Evolutionary conservation across 306 rosid genomes (phyloP).

Genomic region (Mimosa pudica): DNA sequence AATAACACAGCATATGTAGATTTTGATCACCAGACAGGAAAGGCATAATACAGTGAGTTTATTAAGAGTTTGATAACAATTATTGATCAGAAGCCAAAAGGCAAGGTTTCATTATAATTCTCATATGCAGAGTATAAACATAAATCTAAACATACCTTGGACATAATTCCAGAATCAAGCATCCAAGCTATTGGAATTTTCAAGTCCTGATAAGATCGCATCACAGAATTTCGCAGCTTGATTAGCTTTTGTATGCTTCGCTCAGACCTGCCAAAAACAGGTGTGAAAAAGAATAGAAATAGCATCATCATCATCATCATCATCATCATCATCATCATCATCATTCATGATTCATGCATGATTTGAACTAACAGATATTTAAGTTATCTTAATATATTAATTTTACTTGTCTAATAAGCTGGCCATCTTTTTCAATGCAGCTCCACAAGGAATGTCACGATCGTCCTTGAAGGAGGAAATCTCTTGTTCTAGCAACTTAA

Average conservation of each 20-base stretch:
- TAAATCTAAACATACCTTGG: slow-evolving; percentile 57
- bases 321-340: not conserved
- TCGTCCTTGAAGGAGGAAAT: slow-evolving; percentile 76
- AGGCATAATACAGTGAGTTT: not conserved
- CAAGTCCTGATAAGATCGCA: slow-evolving; percentile 59
- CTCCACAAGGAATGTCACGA: slow-evolving; percentile 65
- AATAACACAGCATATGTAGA: slow-evolving; percentile 13
- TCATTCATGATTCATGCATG: slow-evolving; percentile 5
- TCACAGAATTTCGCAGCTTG: slow-evolving; percentile 60
- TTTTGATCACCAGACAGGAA: too few species aligned
- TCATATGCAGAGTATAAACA: slow-evolving; percentile 8
- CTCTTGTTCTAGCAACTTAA: slow-evolving; percentile 72
- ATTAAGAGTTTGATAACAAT: not conserved
- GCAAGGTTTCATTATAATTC: not conserved
- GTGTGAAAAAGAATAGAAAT: slow-evolving; percentile 30
- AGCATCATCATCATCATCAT: slow-evolving; percentile 16
- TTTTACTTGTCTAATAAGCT: slow-evolving; percentile 82
- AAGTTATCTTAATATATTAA: not conserved
- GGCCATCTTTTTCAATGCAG: slow-evolving; percentile 84
- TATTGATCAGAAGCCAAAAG: slow-evolving; percentile 4
- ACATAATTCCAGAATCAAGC: slow-evolving; percentile 85
- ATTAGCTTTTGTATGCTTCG: slow-evolving; percentile 66
- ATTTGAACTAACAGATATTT: slow-evolving; percentile 19
- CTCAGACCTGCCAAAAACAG: slow-evolving; percentile 68
- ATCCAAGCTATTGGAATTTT: slow-evolving; percentile 88